Conservation (phyloP, 2,329 filamentous ascomycete species). For the Helotiales sp. region DNA sequence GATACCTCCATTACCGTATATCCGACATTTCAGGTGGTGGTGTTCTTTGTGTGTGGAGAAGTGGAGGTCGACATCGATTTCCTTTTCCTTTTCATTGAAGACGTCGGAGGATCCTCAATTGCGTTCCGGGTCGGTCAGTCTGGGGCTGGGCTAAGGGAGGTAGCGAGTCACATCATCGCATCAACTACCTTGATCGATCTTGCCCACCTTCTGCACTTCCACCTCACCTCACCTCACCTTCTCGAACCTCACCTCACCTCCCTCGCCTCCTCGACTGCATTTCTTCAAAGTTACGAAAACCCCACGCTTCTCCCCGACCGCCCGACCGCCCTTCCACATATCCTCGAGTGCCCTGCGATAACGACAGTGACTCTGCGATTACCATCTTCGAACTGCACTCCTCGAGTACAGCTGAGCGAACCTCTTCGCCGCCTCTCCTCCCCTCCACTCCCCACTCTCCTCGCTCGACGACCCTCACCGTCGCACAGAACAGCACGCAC, state of each 20-base stretch:
- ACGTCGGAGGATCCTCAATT: not conserved
- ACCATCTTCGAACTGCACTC: not conserved
- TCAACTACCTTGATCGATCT: not conserved
- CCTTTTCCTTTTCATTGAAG: not conserved
- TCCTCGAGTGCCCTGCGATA: not conserved
- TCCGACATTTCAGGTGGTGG: not conserved
- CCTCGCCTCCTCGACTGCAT: slow-evolving; percentile 5
- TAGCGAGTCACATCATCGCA: not conserved
- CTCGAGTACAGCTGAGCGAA: not conserved
- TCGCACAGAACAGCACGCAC: slow-evolving; percentile 1
- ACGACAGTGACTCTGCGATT: not conserved
- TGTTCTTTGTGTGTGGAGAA: not conserved
- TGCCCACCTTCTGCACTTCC: slow-evolving; percentile 14
- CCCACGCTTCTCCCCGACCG: slow-evolving; percentile 2
- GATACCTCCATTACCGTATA: too few relatives aligned
- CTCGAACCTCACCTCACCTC: not conserved
- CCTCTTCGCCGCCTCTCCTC: not conserved
- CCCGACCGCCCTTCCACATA: not conserved
- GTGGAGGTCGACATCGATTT: too few relatives aligned
- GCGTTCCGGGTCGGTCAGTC: too few relatives aligned
- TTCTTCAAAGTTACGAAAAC: not conserved
- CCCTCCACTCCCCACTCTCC: not conserved
- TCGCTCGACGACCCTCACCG: not conserved
- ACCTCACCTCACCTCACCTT: slow-evolving; percentile 7
- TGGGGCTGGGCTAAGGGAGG: too few relatives aligned